Conservation (phyloP, 768 basidiomycete species). For the Podaxis sp. region DNA sequence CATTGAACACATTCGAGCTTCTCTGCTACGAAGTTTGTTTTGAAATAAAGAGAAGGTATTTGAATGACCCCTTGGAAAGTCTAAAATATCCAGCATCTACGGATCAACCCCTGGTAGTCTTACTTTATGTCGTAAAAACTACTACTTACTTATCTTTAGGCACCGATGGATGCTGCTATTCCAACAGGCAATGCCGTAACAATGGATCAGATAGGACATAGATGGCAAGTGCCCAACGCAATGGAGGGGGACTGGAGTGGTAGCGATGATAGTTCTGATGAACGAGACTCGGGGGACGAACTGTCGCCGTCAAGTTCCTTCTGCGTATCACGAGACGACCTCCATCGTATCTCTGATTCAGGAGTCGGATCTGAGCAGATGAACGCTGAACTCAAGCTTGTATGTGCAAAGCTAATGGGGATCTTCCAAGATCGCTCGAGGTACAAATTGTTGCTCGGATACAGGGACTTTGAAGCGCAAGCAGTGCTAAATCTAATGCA, state of each 20-base stretch:
- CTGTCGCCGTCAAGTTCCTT: background rate
- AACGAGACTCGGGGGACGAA: background rate
- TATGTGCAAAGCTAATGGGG: constrained; percentile 15
- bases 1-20: background rate
- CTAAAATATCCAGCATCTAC: background rate
- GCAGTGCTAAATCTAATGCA: constrained; percentile 25
- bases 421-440: constrained; percentile 19
- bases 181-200: background rate
- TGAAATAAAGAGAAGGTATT: constrained; percentile 4
- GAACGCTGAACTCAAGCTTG: constrained; percentile 12
- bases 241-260: background rate
- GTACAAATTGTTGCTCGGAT: constrained; percentile 19
- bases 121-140: background rate
- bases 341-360: background rate
- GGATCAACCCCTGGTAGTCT: background rate
- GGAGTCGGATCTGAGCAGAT: background rate
- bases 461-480: constrained; percentile 18
- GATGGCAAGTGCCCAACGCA: background rate
- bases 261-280: background rate
- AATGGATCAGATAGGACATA: background rate
- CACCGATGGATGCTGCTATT: background rate
- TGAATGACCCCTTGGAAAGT: background rate
- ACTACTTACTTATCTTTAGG: background rate
- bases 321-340: background rate
- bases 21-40: constrained; percentile 10